Evolutionary conservation across 2,329 filamentous ascomycete species (phyloP).

Genomic region (Phialophora chinensis): DNA sequence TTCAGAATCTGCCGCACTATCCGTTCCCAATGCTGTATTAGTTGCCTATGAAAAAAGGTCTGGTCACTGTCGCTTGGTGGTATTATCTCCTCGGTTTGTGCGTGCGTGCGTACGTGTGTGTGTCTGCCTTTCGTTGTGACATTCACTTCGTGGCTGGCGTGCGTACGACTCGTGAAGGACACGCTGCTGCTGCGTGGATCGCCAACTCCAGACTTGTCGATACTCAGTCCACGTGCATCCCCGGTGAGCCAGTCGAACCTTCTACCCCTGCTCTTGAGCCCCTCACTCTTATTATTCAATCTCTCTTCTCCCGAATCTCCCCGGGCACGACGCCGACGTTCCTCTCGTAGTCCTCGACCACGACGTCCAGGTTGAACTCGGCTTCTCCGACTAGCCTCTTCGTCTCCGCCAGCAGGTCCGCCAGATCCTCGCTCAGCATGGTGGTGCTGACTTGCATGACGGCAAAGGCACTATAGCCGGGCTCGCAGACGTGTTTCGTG

Average conservation of each 20-base stretch:
- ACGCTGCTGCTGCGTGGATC: no score
- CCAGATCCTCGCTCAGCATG: constrained; percentile 72
- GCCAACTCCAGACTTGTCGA: no score
- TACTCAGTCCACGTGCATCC: no score
- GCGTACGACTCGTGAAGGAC: no score
- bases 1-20: neutral
- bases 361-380: constrained; percentile 69
- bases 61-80: no score
- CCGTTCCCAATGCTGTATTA: neutral
- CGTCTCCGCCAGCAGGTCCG: constrained; percentile 64
- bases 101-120: no score
- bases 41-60: neutral
- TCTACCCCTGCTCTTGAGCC: no score
- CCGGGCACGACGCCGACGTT: constrained; percentile 16
- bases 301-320: constrained; percentile 10
- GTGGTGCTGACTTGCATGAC: constrained; percentile 74
- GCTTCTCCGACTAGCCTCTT: constrained; percentile 73
- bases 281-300: neutral
- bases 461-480: constrained; percentile 75
- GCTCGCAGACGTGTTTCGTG: constrained; percentile 69
- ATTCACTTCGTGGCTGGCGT: no score
- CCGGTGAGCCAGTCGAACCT: no score
- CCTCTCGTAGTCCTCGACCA: constrained; percentile 30
- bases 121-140: no score
- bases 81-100: neutral